Percentiles rank a stretch among this genome's conserved stretches.
phyloP scores from a whole-genome alignment of 2,329 filamentous ascomycete genomes.

The Zopfia rhizophila region DNA sequence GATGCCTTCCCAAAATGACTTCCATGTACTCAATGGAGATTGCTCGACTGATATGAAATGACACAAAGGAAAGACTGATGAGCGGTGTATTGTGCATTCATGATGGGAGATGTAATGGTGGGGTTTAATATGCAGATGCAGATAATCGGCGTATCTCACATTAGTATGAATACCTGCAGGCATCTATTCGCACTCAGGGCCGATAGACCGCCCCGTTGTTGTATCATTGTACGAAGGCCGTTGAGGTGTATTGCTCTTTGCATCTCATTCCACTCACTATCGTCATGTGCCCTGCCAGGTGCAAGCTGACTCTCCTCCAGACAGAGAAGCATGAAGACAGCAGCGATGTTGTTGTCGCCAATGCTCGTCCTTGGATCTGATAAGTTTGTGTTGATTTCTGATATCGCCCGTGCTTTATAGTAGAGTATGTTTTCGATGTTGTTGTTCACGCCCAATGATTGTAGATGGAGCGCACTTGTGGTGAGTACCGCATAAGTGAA shows the following conservation, averaged over 20 bases:
- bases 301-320: constrained; percentile 43
- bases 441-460: constrained; percentile 20
- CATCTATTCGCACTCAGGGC: constrained; percentile 38
- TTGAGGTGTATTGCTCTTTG: constrained; percentile 40
- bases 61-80: no score
- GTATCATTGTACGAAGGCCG: constrained; percentile 44
- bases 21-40: no score
- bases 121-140: constrained; percentile 10
- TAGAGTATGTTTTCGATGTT: constrained; percentile 22
- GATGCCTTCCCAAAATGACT: no score
- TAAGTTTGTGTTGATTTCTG: constrained; percentile 41
- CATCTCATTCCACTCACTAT: constrained; percentile 29
- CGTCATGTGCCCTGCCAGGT: constrained; percentile 24
- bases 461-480: constrained; percentile 34
- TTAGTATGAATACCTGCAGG: constrained; percentile 44
- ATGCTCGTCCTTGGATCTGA: constrained; percentile 31
- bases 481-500: constrained; percentile 45
- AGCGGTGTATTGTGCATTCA: not conserved
- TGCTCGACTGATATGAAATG: no score
- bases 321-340: constrained; percentile 44
- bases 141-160: constrained; percentile 32
- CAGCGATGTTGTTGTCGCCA: constrained; percentile 44
- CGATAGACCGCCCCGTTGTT: constrained; percentile 45
- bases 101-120: constrained; percentile 2
- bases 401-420: constrained; percentile 41